These are phyloP conservation scores for Ogataea zsoltii DNA, from an alignment of 805 yeast species.

Conservation along the genomic window DNA sequence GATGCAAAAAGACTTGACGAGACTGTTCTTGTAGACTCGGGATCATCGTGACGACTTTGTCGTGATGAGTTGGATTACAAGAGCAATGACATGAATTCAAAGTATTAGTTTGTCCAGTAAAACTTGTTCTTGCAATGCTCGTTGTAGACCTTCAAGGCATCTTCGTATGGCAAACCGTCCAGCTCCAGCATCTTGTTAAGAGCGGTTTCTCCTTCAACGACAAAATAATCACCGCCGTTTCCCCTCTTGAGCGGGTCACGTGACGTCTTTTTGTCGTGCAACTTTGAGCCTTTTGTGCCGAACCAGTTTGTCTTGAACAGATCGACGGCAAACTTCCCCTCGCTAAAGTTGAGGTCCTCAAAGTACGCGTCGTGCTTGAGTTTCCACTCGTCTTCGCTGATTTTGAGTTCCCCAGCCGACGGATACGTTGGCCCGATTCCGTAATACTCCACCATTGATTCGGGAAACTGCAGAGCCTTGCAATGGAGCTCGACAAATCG, in stretches of 20 bases:
- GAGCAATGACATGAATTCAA: too few relatives aligned
- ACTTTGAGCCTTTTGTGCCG: slow-evolving; percentile 48
- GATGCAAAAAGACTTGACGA: too few relatives aligned
- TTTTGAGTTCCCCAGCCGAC: slow-evolving; percentile 1
- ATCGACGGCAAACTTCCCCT: slow-evolving; percentile 52
- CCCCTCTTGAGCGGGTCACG: slow-evolving; percentile 55
- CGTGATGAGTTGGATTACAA: too few relatives aligned
- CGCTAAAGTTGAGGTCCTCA: slow-evolving; percentile 47
- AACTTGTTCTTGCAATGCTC: slow-evolving; percentile 20
- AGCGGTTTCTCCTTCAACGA: slow-evolving; percentile 15
- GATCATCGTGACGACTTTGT: too few relatives aligned
- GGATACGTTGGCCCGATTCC: slow-evolving; percentile 60
- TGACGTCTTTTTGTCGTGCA: slow-evolving; percentile 43
- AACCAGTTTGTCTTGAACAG: slow-evolving; percentile 57
- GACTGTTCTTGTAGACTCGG: too few relatives aligned
- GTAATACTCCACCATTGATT: slow-evolving; percentile 42
- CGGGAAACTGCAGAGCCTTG: slow-evolving; percentile 47
- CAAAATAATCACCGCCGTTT: slow-evolving; percentile 7
- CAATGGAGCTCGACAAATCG: slow-evolving; percentile 61
- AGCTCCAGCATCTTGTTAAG: slow-evolving; percentile 25
- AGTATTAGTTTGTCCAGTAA: too few relatives aligned
- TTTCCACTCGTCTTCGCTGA: slow-evolving; percentile 14
- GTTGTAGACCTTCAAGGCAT: slow-evolving; percentile 25
- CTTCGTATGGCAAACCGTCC: slow-evolving; percentile 32
- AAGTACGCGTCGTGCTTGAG: slow-evolving; percentile 41